Percentiles rank a stretch among this genome's conserved stretches.
Evolutionary conservation across 768 basidiomycete species (phyloP).

Genomic region (Rhizopogon vesiculosus): DNA sequence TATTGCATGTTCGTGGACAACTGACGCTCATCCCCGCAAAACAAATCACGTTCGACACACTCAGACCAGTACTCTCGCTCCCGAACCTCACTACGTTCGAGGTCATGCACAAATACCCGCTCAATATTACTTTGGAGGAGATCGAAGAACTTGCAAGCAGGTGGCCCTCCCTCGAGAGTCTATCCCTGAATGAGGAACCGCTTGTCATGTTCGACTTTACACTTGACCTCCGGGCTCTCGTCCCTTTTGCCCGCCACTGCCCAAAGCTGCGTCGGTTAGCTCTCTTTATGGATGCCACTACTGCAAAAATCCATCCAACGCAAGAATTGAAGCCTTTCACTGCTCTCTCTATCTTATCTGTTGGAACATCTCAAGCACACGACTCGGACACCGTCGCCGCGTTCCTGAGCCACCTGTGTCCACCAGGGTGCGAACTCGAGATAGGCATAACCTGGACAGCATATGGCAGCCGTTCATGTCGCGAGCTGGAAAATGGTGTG

Average conservation of each 20-base stretch:
- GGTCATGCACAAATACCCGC: conserved; percentile 24
- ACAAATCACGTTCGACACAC: conserved; percentile 29
- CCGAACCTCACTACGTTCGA: conserved; percentile 29
- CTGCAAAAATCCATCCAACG: conserved; percentile 10
- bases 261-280: conserved; percentile 31
- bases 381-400: conserved; percentile 42
- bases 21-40: conserved; percentile 13
- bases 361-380: conserved; percentile 46
- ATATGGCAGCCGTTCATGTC: conserved; percentile 11
- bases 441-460: conserved; percentile 46
- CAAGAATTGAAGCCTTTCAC: conserved; percentile 13
- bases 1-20: conserved; percentile 19
- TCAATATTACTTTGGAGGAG: conserved; percentile 34
- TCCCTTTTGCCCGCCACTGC: conserved; percentile 37
- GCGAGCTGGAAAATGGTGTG: conserved; percentile 4
- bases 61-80: conserved; percentile 32
- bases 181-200: conserved; percentile 47
- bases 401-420: conserved; percentile 50
- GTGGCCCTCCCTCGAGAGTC: conserved; percentile 40
- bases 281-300: conserved; percentile 32
- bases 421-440: conserved; percentile 36
- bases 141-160: conserved; percentile 39
- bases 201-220: conserved; percentile 17
- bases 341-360: conserved; percentile 26
- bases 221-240: conserved; percentile 34